These are phyloP conservation scores for Byssoonygena ceratinophila DNA, from an alignment of 2,329 filamentous ascomycete genomes.

Conservation along the genomic window DNA sequence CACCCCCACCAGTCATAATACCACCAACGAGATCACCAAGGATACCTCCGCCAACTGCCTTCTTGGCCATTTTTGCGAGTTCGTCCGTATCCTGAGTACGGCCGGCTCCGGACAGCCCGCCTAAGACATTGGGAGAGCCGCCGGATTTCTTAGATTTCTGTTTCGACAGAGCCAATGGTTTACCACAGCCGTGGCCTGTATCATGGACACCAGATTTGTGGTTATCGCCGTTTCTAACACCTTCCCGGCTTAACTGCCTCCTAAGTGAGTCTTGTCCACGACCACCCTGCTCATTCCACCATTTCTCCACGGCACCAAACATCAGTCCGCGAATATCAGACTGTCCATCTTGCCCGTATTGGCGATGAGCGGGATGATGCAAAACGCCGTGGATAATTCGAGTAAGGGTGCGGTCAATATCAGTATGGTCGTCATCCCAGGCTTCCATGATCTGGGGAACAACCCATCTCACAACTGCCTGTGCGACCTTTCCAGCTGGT, in stretches of 20 bases:
- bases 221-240: constrained; percentile 67
- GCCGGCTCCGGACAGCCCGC: constrained; percentile 19
- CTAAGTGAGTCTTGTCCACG: constrained; percentile 57
- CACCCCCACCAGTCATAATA: constrained; percentile 43
- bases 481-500: constrained; percentile 71
- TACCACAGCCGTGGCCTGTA: constrained; percentile 74
- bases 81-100: constrained; percentile 21
- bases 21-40: constrained; percentile 62
- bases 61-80: constrained; percentile 45
- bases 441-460: constrained; percentile 81
- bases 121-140: constrained; percentile 23
- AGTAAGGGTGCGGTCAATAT: constrained; percentile 59
- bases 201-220: constrained; percentile 80
- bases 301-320: constrained; percentile 68
- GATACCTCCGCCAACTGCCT: constrained; percentile 53
- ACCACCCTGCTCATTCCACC: constrained; percentile 64
- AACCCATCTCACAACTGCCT: constrained; percentile 68
- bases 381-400: constrained; percentile 73
- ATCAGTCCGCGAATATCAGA: constrained; percentile 62
- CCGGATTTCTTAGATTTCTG: constrained; percentile 20
- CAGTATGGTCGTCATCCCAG: constrained; percentile 66
- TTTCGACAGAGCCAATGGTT: constrained; percentile 60
- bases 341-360: constrained; percentile 58
- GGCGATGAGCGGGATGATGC: constrained; percentile 74
- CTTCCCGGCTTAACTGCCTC: constrained; percentile 62